phyloP scores from a whole-genome alignment of 768 basidiomycete species.

The Coprinopsis cinerea region DNA sequence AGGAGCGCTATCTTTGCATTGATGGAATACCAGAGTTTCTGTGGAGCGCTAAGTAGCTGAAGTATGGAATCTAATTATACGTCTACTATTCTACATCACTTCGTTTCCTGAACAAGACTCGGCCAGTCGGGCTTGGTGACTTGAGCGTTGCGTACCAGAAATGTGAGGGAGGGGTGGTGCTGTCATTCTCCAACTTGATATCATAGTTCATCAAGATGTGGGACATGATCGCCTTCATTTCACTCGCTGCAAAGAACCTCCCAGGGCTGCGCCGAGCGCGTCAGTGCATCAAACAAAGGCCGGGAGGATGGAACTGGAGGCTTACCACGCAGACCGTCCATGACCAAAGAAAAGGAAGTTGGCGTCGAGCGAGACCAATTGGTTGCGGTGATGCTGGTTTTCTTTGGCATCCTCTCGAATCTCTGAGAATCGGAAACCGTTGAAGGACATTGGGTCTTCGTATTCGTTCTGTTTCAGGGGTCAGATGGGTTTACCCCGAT shows the following conservation, averaged over 20 bases:
- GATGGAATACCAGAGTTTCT: too few relatives aligned
- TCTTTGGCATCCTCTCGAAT: slow-evolving; percentile 23
- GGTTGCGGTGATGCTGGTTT: slow-evolving; percentile 26
- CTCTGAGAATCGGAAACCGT: slow-evolving; percentile 42
- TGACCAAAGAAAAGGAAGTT: slow-evolving; percentile 35
- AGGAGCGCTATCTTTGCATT: too few relatives aligned
- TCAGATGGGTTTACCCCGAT: not conserved
- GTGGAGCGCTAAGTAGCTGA: too few relatives aligned
- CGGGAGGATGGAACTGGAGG: not conserved
- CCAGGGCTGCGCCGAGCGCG: not conserved
- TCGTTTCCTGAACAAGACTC: too few relatives aligned
- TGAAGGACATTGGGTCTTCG: slow-evolving; percentile 34
- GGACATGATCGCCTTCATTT: slow-evolving; percentile 28
- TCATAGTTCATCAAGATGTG: slow-evolving; percentile 29
- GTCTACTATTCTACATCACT: too few relatives aligned
- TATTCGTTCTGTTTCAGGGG: slow-evolving; percentile 26
- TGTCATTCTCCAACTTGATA: too few relatives aligned
- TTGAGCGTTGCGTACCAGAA: too few relatives aligned
- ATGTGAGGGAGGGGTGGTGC: too few relatives aligned
- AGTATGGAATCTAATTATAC: too few relatives aligned
- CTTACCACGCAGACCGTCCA: slow-evolving; percentile 31
- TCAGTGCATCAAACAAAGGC: not conserved
- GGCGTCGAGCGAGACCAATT: slow-evolving; percentile 24
- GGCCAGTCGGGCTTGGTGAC: too few relatives aligned
- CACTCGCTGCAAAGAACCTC: slow-evolving; percentile 29